A percentile compares a stretch with the other conserved stretches of the same genome.
phyloP scores from a whole-genome alignment of 768 basidiomycete species.

The Gloeostereum incarnatum region DNA sequence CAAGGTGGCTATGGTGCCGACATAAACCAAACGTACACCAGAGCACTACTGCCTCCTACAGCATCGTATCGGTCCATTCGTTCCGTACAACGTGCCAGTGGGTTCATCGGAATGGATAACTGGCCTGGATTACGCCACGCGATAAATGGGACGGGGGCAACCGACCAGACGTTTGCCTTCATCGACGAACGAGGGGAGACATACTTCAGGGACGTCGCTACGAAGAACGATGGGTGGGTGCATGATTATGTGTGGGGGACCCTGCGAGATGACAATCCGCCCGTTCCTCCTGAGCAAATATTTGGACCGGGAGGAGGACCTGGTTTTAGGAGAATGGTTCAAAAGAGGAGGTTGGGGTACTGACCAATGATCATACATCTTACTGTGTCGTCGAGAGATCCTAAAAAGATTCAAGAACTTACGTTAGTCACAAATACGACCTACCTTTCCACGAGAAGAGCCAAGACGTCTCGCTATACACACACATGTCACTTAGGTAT shows the following conservation, averaged over 20 bases:
- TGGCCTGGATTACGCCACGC: conserved; percentile 23
- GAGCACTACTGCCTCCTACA: conserved; percentile 17
- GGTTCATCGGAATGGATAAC: conserved; percentile 21
- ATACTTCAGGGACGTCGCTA: conserved; percentile 20
- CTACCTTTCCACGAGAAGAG: too few relatives aligned
- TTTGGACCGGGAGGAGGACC: conserved; percentile 20
- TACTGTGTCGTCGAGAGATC: too few relatives aligned
- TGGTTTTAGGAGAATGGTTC: conserved; percentile 14
- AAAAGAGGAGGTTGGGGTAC: neutral
- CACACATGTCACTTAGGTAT: too few relatives aligned
- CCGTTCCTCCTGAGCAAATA: conserved; percentile 18
- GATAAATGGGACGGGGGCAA: conserved; percentile 20
- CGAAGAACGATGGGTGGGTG: conserved; percentile 24
- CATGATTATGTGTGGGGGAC: conserved; percentile 21
- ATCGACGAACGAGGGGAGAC: conserved; percentile 18
- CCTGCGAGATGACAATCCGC: conserved; percentile 16
- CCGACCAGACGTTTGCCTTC: conserved; percentile 21
- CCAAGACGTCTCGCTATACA: too few relatives aligned
- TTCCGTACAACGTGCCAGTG: conserved; percentile 20
- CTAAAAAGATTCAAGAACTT: too few relatives aligned
- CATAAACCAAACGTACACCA: conserved; percentile 19
- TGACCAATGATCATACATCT: too few relatives aligned
- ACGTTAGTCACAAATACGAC: too few relatives aligned
- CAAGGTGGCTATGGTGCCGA: conserved; percentile 20
- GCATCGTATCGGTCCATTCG: conserved; percentile 15